Evolutionary conservation across 345 rosid species (phyloP), one percentile per base, ranked within the genome.

Genomic region (Populus euphratica): DNA sequence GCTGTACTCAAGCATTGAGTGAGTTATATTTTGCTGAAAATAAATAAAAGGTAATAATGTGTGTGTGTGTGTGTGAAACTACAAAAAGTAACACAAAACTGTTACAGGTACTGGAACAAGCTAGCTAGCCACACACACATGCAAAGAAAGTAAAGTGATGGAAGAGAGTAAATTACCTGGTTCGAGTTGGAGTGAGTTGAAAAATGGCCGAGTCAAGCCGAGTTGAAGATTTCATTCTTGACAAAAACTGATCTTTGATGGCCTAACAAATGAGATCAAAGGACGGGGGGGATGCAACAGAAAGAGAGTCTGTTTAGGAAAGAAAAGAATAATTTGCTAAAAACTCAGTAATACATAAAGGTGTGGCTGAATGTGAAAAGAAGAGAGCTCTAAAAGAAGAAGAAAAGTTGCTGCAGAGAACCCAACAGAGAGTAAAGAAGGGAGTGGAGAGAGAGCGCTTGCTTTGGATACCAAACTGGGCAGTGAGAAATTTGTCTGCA

Each of bases 191-290:
- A 18, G 59, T 52, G 59, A 52, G 59, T 52, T 52, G 59, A 52
- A 52, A 52, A 52, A 52, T 5, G 59, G 59, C 59, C 59, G 59
- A 89, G 77, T 92, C 92, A 69, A 96, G 94, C 81, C 86, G 90
- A 81, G 93, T 89, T 50, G 93, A 92, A 50, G 96, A 81, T 91
- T 88, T 93, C 99, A 96, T 95, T 39, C 80, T 68, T 21, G 67
- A 70, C 50, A 50, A 68, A 61, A 83, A 23, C 70, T 69, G 81
- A 87, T 85, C 84, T 81, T 78, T 69, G 16, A 25, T 44, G 17
- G 2, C 43, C 69, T 68, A 23, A 23, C 47, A 44, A 67, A 27
- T 47, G 29, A 81, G 77, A 81, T 66, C 71, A 61, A 56, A 8
- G 25, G 41, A 6, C 23, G n/a, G 8, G 2, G 2, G n/a, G n/a